These are phyloP conservation scores for Jaminaea rosea DNA, from an alignment of 1,284 basidiomycete species.

Conservation along the genomic window DNA sequence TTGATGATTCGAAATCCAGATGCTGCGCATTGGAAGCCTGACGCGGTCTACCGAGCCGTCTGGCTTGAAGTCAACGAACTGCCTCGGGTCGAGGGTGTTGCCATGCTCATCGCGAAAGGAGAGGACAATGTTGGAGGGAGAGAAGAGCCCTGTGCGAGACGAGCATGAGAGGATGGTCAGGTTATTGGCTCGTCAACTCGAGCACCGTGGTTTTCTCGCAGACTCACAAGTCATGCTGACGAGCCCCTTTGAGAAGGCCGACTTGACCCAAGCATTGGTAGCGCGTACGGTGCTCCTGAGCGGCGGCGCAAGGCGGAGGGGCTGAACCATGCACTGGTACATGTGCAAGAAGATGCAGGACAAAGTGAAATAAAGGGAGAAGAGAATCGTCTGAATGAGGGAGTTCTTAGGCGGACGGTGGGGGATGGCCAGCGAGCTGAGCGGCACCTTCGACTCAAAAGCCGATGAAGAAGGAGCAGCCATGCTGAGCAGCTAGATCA, in stretches of 20 bases:
- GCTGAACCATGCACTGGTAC: constrained; percentile 24
- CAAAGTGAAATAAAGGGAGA: constrained; percentile 26
- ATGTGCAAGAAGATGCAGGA: constrained; percentile 23
- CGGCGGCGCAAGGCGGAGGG: constrained; percentile 14
- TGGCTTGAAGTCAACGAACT: constrained; percentile 18
- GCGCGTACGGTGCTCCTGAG: constrained; percentile 16
- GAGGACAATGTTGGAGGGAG: constrained; percentile 28
- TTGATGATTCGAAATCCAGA: constrained; percentile 37
- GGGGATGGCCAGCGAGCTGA: constrained; percentile 16
- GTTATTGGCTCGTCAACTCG: too few relatives aligned
- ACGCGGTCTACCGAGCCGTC: constrained; percentile 16
- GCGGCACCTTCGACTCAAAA: background rate
- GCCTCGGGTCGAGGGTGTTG: constrained; percentile 21
- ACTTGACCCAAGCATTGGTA: constrained; percentile 27
- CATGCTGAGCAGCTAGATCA: background rate
- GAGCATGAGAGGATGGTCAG: too few relatives aligned
- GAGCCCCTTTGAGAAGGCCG: constrained; percentile 17
- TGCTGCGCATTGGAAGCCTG: constrained; percentile 17
- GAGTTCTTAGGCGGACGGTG: constrained; percentile 12
- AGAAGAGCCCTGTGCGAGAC: constrained; percentile 38
- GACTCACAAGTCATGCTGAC: constrained; percentile 29
- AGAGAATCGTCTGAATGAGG: constrained; percentile 18
- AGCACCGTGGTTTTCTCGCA: too few relatives aligned
- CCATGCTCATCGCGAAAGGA: constrained; percentile 26
- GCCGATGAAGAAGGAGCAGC: background rate